These are phyloP conservation scores for Theileria sp. DNA, from an alignment of 169 alveolate species.

Conservation along the genomic window DNA sequence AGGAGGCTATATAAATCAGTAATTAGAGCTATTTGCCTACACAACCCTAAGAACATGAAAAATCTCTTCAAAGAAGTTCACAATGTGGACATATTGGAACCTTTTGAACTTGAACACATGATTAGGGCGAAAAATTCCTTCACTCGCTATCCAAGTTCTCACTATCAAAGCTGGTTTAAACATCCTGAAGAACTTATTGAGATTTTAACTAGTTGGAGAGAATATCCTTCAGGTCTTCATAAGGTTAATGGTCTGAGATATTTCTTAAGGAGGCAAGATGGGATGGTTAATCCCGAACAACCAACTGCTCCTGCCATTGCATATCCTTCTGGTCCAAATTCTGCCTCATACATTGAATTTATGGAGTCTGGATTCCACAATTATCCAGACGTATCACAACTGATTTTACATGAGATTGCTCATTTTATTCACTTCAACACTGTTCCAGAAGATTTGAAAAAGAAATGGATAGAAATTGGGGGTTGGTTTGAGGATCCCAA, in stretches of 20 bases:
- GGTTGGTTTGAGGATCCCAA: constrained; percentile 73
- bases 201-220: constrained; percentile 77
- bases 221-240: constrained; percentile 77
- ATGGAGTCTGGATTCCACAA: constrained; percentile 77
- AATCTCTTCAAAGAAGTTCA: constrained; percentile 63
- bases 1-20: constrained; percentile 72
- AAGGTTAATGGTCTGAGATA: constrained; percentile 71
- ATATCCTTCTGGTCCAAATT: constrained; percentile 73
- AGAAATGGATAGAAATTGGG: constrained; percentile 65
- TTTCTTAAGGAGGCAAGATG: constrained; percentile 70
- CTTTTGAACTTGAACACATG: constrained; percentile 34
- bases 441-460: constrained; percentile 43
- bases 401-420: constrained; percentile 71
- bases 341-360: constrained; percentile 71
- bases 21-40: constrained; percentile 69
- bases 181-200: constrained; percentile 77
- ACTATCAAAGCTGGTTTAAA: constrained; percentile 76
- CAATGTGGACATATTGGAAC: constrained; percentile 70
- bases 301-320: constrained; percentile 83
- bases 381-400: constrained; percentile 70
- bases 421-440: constrained; percentile 70
- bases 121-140: constrained; percentile 10
- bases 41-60: constrained; percentile 43
- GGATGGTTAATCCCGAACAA: constrained; percentile 72
- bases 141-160: constrained; percentile 61